Conservation (phyloP, 2,329 filamentous ascomycete species). For the Talaromyces sp. region DNA sequence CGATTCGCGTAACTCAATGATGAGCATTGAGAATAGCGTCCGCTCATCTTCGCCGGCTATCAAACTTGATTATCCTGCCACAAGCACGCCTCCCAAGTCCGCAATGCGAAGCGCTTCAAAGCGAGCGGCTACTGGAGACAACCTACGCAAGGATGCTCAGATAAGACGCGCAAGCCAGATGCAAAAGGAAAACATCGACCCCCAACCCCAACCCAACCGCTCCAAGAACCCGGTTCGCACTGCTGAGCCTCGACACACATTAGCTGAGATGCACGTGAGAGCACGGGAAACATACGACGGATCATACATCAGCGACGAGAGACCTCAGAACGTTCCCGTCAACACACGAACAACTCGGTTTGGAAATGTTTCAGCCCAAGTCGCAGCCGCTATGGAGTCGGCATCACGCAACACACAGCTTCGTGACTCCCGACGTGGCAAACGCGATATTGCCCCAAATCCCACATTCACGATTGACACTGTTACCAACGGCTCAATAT, state of each 20-base stretch:
- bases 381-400: conserved; percentile 35
- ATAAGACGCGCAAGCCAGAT: conserved; percentile 36
- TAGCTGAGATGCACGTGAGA: conserved; percentile 54
- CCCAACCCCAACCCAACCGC: conserved; percentile 30
- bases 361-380: conserved; percentile 40
- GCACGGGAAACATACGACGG: conserved; percentile 50
- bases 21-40: conserved; percentile 45
- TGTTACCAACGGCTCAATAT: conserved; percentile 54
- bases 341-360: conserved; percentile 54
- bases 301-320: conserved; percentile 48
- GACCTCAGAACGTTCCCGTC: conserved; percentile 40
- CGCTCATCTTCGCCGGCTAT: conserved; percentile 39
- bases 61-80: conserved; percentile 31
- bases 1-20: conserved; percentile 48
- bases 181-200: conserved; percentile 39
- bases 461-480: conserved; percentile 25
- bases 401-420: conserved; percentile 34
- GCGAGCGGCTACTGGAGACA: conserved; percentile 26
- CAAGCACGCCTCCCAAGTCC: conserved; percentile 33
- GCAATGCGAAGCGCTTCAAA: conserved; percentile 26
- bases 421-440: conserved; percentile 27
- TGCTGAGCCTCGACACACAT: conserved; percentile 41
- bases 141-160: conserved; percentile 39
- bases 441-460: conserved; percentile 21
- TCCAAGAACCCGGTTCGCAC: conserved; percentile 22